Evolutionary conservation across 2,329 filamentous ascomycete species (phyloP).

Genomic region (Shiraia sp.): DNA sequence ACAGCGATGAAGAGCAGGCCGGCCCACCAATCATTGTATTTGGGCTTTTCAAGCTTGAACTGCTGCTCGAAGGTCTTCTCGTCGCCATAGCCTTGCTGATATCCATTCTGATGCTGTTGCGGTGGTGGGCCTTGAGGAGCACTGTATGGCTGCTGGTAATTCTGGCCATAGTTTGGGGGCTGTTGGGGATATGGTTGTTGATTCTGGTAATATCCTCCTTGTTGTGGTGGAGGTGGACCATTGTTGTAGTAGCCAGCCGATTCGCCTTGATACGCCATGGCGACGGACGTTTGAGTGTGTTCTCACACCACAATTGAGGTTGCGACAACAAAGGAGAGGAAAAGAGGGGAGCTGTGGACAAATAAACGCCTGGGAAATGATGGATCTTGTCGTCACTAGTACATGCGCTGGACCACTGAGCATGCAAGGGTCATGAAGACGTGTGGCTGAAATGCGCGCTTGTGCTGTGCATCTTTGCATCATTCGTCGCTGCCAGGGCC

Average conservation of each 20-base stretch:
- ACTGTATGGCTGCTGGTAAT: conserved; percentile 19
- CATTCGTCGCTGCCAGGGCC: conserved; percentile 6
- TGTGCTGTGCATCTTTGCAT: conserved; percentile 2
- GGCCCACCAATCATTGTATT: conserved; percentile 90
- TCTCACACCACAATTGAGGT: background rate
- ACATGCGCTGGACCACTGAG: conserved; percentile 1
- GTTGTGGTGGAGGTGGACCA: conserved; percentile 25
- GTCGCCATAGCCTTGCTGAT: conserved; percentile 39
- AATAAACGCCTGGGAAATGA: background rate
- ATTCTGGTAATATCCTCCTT: conserved; percentile 29
- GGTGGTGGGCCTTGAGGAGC: conserved; percentile 28
- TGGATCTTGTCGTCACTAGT: too few relatives aligned
- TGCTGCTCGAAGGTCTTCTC: conserved; percentile 71
- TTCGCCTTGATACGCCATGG: conserved; percentile 42
- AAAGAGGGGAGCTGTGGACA: conserved; percentile 1
- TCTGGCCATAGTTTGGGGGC: conserved; percentile 38
- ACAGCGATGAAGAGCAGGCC: conserved; percentile 75
- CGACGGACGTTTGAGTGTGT: conserved; percentile 1
- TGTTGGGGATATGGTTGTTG: conserved; percentile 34
- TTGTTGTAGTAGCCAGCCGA: conserved; percentile 46
- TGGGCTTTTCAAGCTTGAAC: conserved; percentile 82
- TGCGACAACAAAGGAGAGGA: background rate
- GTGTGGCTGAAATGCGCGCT: conserved; percentile 4
- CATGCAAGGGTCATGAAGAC: conserved; percentile 17
- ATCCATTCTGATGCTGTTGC: conserved; percentile 24